Evolutionary conservation across 192 early-diverging fungal species (phyloP).

Genomic region (Physocladia obscura): DNA sequence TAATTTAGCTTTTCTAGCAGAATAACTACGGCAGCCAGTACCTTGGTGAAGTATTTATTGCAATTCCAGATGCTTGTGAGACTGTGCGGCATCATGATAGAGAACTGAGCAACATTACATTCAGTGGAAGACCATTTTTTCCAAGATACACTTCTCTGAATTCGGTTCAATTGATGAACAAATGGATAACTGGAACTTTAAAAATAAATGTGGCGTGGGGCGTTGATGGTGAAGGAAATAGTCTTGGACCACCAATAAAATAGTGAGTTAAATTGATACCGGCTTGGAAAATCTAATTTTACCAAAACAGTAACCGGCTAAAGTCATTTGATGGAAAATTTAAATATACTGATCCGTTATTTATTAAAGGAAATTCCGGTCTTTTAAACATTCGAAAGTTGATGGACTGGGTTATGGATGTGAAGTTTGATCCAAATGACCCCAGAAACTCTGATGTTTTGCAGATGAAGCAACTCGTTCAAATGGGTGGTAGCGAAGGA

Average conservation of each 20-base stretch:
- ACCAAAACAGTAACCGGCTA: constrained; percentile 23
- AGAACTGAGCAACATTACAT: constrained; percentile 3
- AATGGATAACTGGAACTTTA: constrained; percentile 37
- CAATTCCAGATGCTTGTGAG: constrained; percentile 39
- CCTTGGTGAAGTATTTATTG: constrained; percentile 41
- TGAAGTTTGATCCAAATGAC: constrained; percentile 50
- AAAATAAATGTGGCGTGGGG: constrained; percentile 42
- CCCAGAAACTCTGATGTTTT: constrained; percentile 43
- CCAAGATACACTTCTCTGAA: not conserved
- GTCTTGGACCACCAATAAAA: constrained; percentile 32
- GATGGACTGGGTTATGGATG: constrained; percentile 47
- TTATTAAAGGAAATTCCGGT: constrained; percentile 23
- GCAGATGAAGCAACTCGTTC: constrained; percentile 36
- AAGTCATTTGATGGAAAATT: constrained; percentile 7
- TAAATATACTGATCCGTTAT: constrained; percentile 31
- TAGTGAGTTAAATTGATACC: constrained; percentile 6
- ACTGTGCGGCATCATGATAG: constrained; percentile 26
- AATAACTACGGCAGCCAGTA: constrained; percentile 24
- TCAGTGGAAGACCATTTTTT: constrained; percentile 30
- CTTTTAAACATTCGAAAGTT: constrained; percentile 37
- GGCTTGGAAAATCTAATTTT: not conserved
- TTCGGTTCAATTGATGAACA: not conserved
- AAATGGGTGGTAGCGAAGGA: constrained; percentile 26
- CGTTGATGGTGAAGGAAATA: constrained; percentile 40
- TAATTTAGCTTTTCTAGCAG: not conserved